Evolutionary conservation across 1,284 basidiomycete species (phyloP).

Genomic region (Trichosporon asahii): DNA sequence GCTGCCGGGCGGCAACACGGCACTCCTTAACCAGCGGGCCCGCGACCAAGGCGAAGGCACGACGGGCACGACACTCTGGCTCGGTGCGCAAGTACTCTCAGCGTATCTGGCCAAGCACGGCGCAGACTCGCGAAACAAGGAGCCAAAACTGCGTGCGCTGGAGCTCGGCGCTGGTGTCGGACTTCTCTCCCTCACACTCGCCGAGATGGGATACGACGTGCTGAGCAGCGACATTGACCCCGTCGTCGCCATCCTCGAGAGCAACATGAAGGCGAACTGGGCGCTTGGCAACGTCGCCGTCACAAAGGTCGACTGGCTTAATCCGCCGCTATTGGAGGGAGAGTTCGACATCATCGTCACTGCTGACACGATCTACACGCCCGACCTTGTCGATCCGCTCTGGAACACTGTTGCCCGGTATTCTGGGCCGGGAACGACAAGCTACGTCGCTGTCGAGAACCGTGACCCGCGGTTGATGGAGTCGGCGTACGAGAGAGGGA

Average conservation of each 20-base stretch:
- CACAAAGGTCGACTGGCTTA: constrained; percentile 61
- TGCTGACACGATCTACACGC: constrained; percentile 76
- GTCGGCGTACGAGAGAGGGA: constrained; percentile 58
- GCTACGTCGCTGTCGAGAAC: constrained; percentile 72
- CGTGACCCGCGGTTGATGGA: constrained; percentile 69
- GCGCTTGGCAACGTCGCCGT: constrained; percentile 54
- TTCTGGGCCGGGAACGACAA: constrained; percentile 44
- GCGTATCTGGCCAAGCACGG: constrained; percentile 55
- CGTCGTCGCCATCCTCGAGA: constrained; percentile 66
- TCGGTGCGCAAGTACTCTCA: constrained; percentile 71
- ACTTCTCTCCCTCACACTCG: constrained; percentile 67
- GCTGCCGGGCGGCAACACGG: constrained; percentile 51
- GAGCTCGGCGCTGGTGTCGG: constrained; percentile 83
- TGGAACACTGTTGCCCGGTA: constrained; percentile 54
- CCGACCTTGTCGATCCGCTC: constrained; percentile 65
- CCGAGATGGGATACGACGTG: constrained; percentile 69
- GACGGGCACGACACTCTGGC: constrained; percentile 86
- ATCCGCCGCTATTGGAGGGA: neutral
- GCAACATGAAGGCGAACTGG: constrained; percentile 54
- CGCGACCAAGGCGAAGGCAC: constrained; percentile 53
- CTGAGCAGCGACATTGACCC: constrained; percentile 72
- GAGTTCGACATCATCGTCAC: constrained; percentile 70
- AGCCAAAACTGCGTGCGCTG: constrained; percentile 54
- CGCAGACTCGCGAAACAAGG: constrained; percentile 33
- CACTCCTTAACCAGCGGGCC: constrained; percentile 32